Percentiles rank a stretch among this genome's conserved stretches.
phyloP scores from a whole-genome alignment of 208 protist genomes.

The Crithidia sp. region DNA sequence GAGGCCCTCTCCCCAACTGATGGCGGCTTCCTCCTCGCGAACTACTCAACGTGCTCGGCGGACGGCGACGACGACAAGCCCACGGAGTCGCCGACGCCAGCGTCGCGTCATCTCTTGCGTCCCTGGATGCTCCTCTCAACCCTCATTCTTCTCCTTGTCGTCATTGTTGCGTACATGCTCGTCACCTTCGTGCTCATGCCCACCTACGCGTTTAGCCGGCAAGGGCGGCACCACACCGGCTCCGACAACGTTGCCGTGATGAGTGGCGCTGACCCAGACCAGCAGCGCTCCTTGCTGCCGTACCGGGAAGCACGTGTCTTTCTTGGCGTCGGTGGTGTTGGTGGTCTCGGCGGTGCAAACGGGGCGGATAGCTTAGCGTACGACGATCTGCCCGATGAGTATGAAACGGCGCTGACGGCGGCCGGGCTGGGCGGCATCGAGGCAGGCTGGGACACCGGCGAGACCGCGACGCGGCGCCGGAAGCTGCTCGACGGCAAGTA shows the following conservation, averaged over 20 bases:
- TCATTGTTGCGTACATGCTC: not conserved
- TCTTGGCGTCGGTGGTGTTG: conserved; percentile 2
- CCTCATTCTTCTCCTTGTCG: conserved; percentile 4
- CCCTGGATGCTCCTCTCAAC: conserved; percentile 22
- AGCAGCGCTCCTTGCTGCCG: conserved; percentile 7
- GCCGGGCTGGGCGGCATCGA: not conserved
- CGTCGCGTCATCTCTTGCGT: not conserved
- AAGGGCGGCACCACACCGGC: not conserved
- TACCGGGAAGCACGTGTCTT: conserved; percentile 11
- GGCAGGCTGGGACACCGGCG: conserved; percentile 2
- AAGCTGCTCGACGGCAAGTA: conserved; percentile 39
- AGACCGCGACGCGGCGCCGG: conserved; percentile 4
- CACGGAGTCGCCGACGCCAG: not conserved
- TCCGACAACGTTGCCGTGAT: not conserved
- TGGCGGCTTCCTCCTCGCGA: conserved; percentile 3
- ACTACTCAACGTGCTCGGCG: not conserved
- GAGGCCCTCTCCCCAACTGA: not conserved
- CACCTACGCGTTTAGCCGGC: conserved; percentile 3
- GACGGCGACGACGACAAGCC: not conserved
- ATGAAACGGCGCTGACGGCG: conserved; percentile 21
- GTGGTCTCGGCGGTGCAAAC: not conserved
- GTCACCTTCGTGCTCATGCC: conserved; percentile 13
- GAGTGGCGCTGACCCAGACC: not conserved
- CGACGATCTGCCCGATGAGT: conserved; percentile 16
- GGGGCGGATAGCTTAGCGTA: not conserved